Conservation (phyloP, 2,329 filamentous ascomycete species). For the Trichoderma sp. region DNA sequence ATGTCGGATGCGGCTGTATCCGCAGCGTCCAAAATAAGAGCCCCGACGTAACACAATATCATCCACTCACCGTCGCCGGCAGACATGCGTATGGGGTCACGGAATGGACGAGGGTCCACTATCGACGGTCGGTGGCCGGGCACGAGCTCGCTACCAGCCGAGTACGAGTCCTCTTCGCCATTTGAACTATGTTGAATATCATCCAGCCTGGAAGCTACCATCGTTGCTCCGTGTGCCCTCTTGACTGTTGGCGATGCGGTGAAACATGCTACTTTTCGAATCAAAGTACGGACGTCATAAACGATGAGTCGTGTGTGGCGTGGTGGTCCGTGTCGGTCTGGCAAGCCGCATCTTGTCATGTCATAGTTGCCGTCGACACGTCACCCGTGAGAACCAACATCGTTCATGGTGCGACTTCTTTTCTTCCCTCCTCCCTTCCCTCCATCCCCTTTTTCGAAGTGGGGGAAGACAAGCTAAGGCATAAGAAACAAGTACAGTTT, state of each 20-base stretch:
- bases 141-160: conserved; percentile 8
- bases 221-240: background rate
- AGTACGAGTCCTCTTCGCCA: conserved; percentile 9
- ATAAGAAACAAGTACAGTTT: background rate
- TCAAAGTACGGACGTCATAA: background rate
- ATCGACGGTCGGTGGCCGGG: conserved; percentile 5
- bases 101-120: conserved; percentile 6
- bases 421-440: background rate
- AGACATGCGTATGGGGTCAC: conserved; percentile 8
- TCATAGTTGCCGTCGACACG: conserved; percentile 22
- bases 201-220: background rate
- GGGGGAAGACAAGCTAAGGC: conserved; percentile 3
- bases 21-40: background rate
- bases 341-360: conserved; percentile 12
- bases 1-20: conserved; percentile 24
- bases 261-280: conserved; percentile 22
- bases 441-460: background rate
- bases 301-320: background rate
- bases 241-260: conserved; percentile 1
- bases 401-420: conserved; percentile 9
- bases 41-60: background rate
- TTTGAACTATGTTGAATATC: background rate
- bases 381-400: conserved; percentile 3
- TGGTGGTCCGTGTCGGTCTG: background rate
- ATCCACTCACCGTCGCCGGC: conserved; percentile 8